Percentiles rank a stretch among this genome's conserved stretches.
Evolutionary conservation across 2,329 filamentous ascomycete species (phyloP).

Genomic region (Rachicladosporium sp.): DNA sequence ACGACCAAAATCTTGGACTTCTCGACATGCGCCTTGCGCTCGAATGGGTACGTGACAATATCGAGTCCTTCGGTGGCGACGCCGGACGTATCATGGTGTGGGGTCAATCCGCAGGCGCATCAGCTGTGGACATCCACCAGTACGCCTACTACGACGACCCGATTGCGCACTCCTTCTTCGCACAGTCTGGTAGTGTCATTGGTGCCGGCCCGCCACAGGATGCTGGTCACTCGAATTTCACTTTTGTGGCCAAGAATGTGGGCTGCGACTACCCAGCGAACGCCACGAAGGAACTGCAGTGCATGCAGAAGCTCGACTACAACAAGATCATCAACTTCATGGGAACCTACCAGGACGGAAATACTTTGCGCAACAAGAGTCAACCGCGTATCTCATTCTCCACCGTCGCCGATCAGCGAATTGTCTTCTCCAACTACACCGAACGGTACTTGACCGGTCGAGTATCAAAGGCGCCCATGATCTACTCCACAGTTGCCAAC

Average conservation of each 20-base stretch:
- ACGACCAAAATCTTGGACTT: conserved; percentile 36
- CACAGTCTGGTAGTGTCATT: conserved; percentile 33
- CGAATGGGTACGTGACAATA: conserved; percentile 41
- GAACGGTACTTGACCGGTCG: conserved; percentile 11
- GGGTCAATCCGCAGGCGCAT: conserved; percentile 18
- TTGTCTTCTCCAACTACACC: conserved; percentile 19
- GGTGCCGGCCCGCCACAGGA: conserved; percentile 18
- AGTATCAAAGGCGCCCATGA: conserved; percentile 31
- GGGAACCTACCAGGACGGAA: conserved; percentile 20
- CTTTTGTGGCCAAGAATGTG: conserved; percentile 25
- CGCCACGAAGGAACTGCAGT: conserved; percentile 22
- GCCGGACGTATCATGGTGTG: conserved; percentile 14
- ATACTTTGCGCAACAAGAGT: conserved; percentile 15
- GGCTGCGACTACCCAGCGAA: conserved; percentile 19
- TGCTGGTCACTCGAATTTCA: conserved; percentile 24
- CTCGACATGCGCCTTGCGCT: conserved; percentile 42
- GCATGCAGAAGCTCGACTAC: conserved; percentile 23
- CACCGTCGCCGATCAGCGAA: conserved; percentile 13
- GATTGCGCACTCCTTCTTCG: conserved; percentile 28
- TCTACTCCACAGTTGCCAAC: conserved; percentile 27
- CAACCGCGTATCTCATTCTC: conserved; percentile 18
- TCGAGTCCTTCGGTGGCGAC: conserved; percentile 39
- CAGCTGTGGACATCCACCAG: conserved; percentile 12
- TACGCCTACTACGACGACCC: conserved; percentile 1
- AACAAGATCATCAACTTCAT: conserved; percentile 22